phyloP scores from a whole-genome alignment of 2,329 filamentous ascomycete species.

The Pyricularia sp. region DNA sequence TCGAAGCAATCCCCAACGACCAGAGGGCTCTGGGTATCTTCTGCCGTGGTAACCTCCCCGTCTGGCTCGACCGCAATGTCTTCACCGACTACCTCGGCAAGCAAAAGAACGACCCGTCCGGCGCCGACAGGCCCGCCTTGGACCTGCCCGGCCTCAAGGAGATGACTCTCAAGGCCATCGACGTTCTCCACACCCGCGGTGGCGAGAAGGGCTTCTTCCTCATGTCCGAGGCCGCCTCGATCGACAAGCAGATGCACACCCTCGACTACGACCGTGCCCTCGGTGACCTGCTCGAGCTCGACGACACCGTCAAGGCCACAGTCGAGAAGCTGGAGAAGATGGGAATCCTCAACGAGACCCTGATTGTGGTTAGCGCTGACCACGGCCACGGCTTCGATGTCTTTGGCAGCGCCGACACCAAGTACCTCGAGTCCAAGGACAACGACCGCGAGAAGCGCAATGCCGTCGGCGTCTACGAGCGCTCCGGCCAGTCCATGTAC shows the following conservation, averaged over 20 bases:
- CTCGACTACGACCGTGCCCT: conserved; percentile 81
- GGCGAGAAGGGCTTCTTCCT: conserved; percentile 72
- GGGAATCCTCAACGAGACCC: conserved; percentile 62
- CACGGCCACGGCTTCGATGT: conserved; percentile 80
- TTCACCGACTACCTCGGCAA: conserved; percentile 61
- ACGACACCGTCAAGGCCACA: conserved; percentile 72
- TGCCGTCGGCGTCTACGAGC: conserved; percentile 64
- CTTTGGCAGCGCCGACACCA: conserved; percentile 71
- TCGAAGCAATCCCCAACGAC: conserved; percentile 46
- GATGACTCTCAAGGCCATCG: conserved; percentile 81
- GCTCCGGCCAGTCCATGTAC: conserved; percentile 71
- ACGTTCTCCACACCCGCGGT: conserved; percentile 60
- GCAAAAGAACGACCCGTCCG: conserved; percentile 60
- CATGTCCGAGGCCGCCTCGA: conserved; percentile 77
- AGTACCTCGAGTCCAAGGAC: conserved; percentile 54
- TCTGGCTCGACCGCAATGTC: conserved; percentile 80
- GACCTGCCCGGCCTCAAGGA: conserved; percentile 80
- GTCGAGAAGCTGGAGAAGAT: conserved; percentile 59
- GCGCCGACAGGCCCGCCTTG: conserved; percentile 51
- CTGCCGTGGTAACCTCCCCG: conserved; percentile 63
- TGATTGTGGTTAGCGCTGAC: conserved; percentile 75
- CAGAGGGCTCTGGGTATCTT: conserved; percentile 70
- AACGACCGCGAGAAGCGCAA: conserved; percentile 64
- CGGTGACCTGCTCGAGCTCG: conserved; percentile 75
- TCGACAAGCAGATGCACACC: conserved; percentile 85